Evolutionary conservation across 441 rosid genomes (phyloP).

Genomic region (California macrophylla): DNA sequence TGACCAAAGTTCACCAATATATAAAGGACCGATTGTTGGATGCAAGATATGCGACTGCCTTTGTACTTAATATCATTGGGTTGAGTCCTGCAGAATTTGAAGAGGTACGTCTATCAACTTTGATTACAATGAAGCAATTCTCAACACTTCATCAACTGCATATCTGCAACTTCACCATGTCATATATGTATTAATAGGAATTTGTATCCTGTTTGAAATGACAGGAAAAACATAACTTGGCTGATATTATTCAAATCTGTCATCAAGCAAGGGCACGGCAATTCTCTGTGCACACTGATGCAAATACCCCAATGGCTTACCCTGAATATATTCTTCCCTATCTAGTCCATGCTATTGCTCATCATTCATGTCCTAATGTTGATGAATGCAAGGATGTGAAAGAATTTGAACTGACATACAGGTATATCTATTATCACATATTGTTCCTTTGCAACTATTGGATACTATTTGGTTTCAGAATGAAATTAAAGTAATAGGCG

Average conservation of each 20-base stretch:
- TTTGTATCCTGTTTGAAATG: constrained; percentile 20
- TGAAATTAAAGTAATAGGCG: background rate
- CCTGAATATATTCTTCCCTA: constrained; percentile 70
- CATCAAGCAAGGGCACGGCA: constrained; percentile 79
- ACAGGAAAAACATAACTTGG: constrained; percentile 86
- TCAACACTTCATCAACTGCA: constrained; percentile 2
- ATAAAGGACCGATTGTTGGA: constrained; percentile 83
- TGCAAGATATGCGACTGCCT: constrained; percentile 82
- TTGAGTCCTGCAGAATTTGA: constrained; percentile 45
- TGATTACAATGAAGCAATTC: constrained; percentile 18
- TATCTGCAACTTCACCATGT: constrained; percentile 10
- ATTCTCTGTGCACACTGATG: constrained; percentile 59
- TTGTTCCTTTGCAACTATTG: background rate
- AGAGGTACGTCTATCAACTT: constrained; percentile 49
- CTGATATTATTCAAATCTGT: constrained; percentile 80
- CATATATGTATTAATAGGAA: constrained; percentile 10
- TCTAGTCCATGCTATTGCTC: constrained; percentile 81
- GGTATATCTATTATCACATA: constrained; percentile 34
- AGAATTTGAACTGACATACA: constrained; percentile 64
- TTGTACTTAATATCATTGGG: constrained; percentile 46
- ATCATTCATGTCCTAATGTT: constrained; percentile 70
- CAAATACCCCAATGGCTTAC: constrained; percentile 39
- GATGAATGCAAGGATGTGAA: constrained; percentile 85
- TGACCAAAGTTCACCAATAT: constrained; percentile 83
- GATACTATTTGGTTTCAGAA: background rate